These are phyloP conservation scores for Lactifluus piperatus DNA, from an alignment of 768 basidiomycete genomes.

Conservation along the genomic window DNA sequence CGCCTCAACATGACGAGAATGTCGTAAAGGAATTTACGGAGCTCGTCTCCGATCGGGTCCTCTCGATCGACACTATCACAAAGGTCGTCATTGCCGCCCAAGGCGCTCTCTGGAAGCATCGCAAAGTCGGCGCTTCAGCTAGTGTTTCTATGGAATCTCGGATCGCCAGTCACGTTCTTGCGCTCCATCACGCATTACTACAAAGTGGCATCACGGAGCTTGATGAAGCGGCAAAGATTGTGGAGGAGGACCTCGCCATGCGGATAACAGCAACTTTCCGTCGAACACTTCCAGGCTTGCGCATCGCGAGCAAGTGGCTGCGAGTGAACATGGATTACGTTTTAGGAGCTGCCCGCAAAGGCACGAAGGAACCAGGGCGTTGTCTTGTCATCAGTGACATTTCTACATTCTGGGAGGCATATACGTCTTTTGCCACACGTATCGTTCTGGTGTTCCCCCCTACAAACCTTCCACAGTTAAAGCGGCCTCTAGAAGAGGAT, in stretches of 20 bases:
- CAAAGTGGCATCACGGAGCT: conserved; percentile 59
- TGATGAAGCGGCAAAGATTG: conserved; percentile 43
- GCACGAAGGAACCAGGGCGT: conserved; percentile 15
- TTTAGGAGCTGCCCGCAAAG: conserved; percentile 12
- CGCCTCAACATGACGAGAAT: conserved; percentile 38
- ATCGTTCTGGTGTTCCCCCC: conserved; percentile 63
- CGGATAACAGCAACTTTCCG: conserved; percentile 81
- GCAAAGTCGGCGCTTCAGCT: conserved; percentile 53
- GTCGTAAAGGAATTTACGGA: conserved; percentile 48
- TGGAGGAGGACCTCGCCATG: conserved; percentile 59
- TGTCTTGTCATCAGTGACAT: conserved; percentile 30
- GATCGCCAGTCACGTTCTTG: conserved; percentile 59
- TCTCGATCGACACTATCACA: conserved; percentile 69
- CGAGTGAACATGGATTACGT: conserved; percentile 44
- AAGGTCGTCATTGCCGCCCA: conserved; percentile 67
- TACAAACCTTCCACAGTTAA: conserved; percentile 47
- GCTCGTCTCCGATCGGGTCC: conserved; percentile 57
- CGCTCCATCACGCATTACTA: conserved; percentile 53
- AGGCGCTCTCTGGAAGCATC: conserved; percentile 78
- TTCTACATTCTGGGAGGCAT: conserved; percentile 63
- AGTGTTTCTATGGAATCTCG: conserved; percentile 45
- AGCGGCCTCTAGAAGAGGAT: conserved; percentile 78
- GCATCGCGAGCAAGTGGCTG: conserved; percentile 88
- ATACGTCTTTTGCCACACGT: conserved; percentile 53
- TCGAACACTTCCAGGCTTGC: conserved; percentile 76